Percentiles rank a stretch among this genome's conserved stretches.
Conservation (phyloP, 2,329 filamentous ascomycete species). For the Penicillium sp. region DNA sequence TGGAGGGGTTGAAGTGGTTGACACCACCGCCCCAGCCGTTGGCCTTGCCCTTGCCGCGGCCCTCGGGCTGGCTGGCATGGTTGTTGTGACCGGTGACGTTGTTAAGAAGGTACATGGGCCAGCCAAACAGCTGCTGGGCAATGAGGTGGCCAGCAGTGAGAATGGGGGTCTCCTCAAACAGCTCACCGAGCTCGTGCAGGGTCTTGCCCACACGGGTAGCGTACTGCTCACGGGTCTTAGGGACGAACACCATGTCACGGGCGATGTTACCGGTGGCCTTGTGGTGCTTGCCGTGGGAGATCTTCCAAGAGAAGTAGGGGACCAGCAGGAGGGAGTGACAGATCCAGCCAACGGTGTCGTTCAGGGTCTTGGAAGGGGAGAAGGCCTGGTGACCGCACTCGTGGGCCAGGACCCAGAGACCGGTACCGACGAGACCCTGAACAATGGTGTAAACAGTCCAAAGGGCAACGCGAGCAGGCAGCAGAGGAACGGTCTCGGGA, state of each 20-base stretch:
- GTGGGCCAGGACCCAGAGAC: slow-evolving; percentile 94
- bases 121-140: slow-evolving; percentile 85
- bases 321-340: slow-evolving; percentile 86
- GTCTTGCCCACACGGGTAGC: slow-evolving; percentile 73
- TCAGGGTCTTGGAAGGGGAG: slow-evolving; percentile 85
- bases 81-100: slow-evolving; percentile 97
- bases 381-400: slow-evolving; percentile 98
- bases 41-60: slow-evolving; percentile 86
- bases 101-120: slow-evolving; percentile 85
- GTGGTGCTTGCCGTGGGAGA: slow-evolving; percentile 99
- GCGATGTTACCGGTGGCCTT: slow-evolving; percentile 97
- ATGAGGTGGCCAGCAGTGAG: slow-evolving; percentile 74
- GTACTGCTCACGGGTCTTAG: slow-evolving; percentile 81
- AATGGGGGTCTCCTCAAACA: slow-evolving; percentile 93
- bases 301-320: slow-evolving; percentile 99
- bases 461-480: slow-evolving; percentile 64
- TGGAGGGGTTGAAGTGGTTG: slow-evolving; percentile 90
- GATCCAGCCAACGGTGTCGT: slow-evolving; percentile 90
- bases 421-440: slow-evolving; percentile 91
- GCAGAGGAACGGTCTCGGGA: slow-evolving; percentile 75
- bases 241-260: slow-evolving; percentile 99
- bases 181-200: slow-evolving; percentile 79
- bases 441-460: slow-evolving; percentile 74
- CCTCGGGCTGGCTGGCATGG: slow-evolving; percentile 88
- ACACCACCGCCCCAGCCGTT: slow-evolving; percentile 81